Percentiles rank a stretch among this genome's conserved stretches.
Conservation (phyloP, 2,329 filamentous ascomycete genomes). For the Hymenoscyphus fructigenus region DNA sequence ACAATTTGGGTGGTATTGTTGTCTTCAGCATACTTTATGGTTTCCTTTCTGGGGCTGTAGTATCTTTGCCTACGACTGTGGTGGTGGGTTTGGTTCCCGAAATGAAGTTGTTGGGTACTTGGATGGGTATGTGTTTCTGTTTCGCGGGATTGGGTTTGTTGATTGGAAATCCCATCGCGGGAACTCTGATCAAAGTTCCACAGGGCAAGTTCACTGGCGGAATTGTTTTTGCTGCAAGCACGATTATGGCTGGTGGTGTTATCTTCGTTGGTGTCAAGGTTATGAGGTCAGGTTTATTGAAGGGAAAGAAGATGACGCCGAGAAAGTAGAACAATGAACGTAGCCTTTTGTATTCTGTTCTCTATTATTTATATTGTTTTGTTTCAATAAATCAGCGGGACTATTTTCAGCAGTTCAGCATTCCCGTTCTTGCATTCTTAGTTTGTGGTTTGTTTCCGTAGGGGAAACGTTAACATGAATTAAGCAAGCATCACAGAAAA, state of each 20-base stretch:
- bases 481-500: no score
- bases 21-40: conserved; percentile 64
- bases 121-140: conserved; percentile 34
- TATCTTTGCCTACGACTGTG: conserved; percentile 59
- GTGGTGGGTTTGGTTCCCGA: conserved; percentile 45
- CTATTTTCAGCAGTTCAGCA: no score
- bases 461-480: no score
- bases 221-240: conserved; percentile 58
- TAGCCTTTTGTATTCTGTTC: no score
- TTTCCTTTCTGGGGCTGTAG: conserved; percentile 63
- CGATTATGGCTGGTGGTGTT: conserved; percentile 1
- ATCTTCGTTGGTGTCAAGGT: not conserved
- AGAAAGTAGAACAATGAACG: no score
- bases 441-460: no score
- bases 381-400: no score
- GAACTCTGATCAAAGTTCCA: conserved; percentile 52
- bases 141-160: conserved; percentile 51
- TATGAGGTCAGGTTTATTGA: no score
- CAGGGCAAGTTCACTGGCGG: conserved; percentile 44
- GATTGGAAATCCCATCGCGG: conserved; percentile 64
- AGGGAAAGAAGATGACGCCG: no score
- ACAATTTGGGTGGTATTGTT: conserved; percentile 57
- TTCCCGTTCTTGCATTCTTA: no score
- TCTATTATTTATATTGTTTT: no score
- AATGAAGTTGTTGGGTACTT: conserved; percentile 43